Base-by-base conservation (phyloP, 1,139 yeast genomes). In the Hansenula lynferdii region DNA sequence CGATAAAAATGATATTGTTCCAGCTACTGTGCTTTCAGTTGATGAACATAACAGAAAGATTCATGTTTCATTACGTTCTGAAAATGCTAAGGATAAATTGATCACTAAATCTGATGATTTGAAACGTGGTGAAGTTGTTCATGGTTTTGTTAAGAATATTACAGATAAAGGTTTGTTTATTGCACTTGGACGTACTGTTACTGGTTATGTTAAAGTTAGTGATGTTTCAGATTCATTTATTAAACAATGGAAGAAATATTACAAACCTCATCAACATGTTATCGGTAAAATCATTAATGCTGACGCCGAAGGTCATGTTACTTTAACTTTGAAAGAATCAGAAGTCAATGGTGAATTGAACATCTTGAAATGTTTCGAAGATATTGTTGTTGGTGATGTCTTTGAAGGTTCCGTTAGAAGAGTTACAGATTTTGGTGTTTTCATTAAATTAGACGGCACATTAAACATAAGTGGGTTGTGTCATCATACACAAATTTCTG, bases 341-440 rank as follows among this genome's bases (percentile, higher is more conserved):
- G 90, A 82, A 53, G 79, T 90, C 29, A 75, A 75, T 45, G 95
- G 95, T 37, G 81, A 80, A 25, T 60, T 77, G 45, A 67, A 74
- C 42, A 61, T 64, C 9, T 60, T 78, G 55, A 82, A 76, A 60
- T 67, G 65, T 34, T 78, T 83, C 48, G 77, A 72, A 24, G 95
- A 86, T 43, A 67, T 89, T 43, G 59, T 72, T 42, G 78, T 71
- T 35, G 96, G 87, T 36, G 85, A 83, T 21, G 64, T 83, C 20
- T 77, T 67, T 50, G 92, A 84, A 56, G 98, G 97, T 57, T 67
- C 80, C 12, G 80, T 85, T 37, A 83, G 79, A 56, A 75, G 75
- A 43, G 86, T 83, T 16, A 80, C 90, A 36, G 95, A 86, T 39
- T 92, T 80, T 56, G 98, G 98, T 64, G 95, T 89, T 6, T 90